A percentile compares a stretch with the other conserved stretches of the same genome.
These are phyloP conservation scores for Jacaranda mimosifolia DNA, from an alignment of 257 asterid genomes.

Conservation along the genomic window DNA sequence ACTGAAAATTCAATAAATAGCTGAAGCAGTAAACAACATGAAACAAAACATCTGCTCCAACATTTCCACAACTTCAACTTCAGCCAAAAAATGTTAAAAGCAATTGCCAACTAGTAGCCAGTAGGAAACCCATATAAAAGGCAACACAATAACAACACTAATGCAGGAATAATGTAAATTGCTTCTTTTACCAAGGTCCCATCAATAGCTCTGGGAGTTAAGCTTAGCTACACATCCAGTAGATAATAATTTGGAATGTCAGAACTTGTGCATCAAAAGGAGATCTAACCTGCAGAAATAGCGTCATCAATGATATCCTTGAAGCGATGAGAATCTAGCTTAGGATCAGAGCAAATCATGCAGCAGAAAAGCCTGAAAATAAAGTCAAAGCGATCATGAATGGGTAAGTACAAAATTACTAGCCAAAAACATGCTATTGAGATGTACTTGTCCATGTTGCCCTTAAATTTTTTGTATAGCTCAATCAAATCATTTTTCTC, in stretches of 20 bases:
- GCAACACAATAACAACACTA: neutral
- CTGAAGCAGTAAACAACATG: neutral
- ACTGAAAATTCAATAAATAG: neutral
- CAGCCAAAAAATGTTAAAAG: neutral
- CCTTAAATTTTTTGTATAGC: conserved; percentile 73
- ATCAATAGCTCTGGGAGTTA: neutral
- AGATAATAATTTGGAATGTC: neutral
- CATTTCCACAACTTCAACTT: conserved; percentile 1
- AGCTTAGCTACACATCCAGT: neutral
- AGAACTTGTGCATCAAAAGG: neutral
- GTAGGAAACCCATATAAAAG: neutral
- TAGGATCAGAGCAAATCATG: conserved; percentile 88
- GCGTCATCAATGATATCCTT: conserved; percentile 89
- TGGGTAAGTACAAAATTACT: neutral
- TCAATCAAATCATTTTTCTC: conserved; percentile 88
- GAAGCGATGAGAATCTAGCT: conserved; percentile 94
- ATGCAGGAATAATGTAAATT: neutral
- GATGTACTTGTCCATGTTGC: conserved; percentile 83
- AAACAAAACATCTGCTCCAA: neutral
- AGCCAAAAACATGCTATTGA: neutral
- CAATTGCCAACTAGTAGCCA: neutral
- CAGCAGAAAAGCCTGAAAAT: conserved; percentile 84
- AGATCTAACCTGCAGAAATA: conserved; percentile 64
- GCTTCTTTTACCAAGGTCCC: neutral
- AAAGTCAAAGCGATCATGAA: conserved; percentile 14